Evolutionary conservation across 257 asterid genomes (phyloP), one percentile per base, ranked within the genome.

Genomic region (Henckelia pumila): DNA sequence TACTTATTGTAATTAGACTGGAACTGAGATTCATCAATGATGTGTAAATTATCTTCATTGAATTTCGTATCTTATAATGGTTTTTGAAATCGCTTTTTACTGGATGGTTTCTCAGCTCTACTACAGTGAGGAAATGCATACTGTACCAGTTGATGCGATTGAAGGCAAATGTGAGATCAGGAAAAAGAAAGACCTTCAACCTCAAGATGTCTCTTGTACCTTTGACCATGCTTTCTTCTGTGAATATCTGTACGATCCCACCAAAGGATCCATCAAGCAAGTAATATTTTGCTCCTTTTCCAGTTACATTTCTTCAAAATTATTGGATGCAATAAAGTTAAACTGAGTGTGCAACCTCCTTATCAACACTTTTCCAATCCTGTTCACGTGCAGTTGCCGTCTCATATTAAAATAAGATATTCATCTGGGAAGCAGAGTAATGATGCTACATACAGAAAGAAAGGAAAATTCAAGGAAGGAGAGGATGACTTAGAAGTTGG

Each of bases 91-190:
- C 59, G 10, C 8, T 58, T 20, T 66, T 75, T 70, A 72, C 47
- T 80, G 44, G 47, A 70, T n/a, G 75, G 68, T 52, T 71, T 67
- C 52, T 73, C 89, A 93, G 99, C 80, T 93, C 56, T 93, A 86
- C 71, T 93, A 85, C 73, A 86, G 95, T 21, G 97, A 88, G 76
- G 95, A 93, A 70, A 84, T 76, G 57, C 91, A 81, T 69, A 77
- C 73, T 44, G 49, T 93, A 67, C 78, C 92, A 14, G 69, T 86
- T 64, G 85, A 83, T 56, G 49, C 70, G 62, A 81, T 93, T 70
- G 86, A 88, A 73, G 96, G 99, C 30, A 88, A 82, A 79, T 93
- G 97, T 74, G 96, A 90, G 84, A 82, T 93, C 69, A 75, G 95
- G 73, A 90, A 73, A 82, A 88, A 78, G 88, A 84, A 78, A 71